These are phyloP conservation scores for Polyporus tsugae DNA, from an alignment of 1,284 basidiomycete species.

Conservation along the genomic window DNA sequence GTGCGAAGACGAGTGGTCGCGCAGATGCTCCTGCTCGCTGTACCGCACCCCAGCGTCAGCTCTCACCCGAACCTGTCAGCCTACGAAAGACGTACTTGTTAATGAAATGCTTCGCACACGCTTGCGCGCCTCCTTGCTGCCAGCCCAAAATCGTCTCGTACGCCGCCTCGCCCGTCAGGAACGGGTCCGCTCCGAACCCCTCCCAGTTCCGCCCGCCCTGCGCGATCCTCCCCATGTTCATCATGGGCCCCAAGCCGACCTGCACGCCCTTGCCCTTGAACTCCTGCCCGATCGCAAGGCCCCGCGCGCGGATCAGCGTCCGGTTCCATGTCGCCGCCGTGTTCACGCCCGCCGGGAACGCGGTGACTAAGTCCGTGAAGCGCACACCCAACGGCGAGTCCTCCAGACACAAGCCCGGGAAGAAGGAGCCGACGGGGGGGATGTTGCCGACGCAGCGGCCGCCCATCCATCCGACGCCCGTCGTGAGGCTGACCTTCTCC, in stretches of 20 bases:
- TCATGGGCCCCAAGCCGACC: conserved; percentile 69
- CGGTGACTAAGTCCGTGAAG: conserved; percentile 58
- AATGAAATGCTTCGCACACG: conserved; percentile 82
- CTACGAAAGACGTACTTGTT: conserved; percentile 60
- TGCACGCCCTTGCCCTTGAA: conserved; percentile 84
- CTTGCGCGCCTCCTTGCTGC: conserved; percentile 78
- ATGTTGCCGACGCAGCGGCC: conserved; percentile 55
- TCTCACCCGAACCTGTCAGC: not conserved
- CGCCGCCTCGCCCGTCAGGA: conserved; percentile 74
- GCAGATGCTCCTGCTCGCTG: conserved; percentile 74
- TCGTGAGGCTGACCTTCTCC: conserved; percentile 51
- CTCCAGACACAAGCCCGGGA: conserved; percentile 72
- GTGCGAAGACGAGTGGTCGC: conserved; percentile 63
- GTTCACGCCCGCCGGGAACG: conserved; percentile 68
- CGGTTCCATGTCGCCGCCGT: conserved; percentile 69
- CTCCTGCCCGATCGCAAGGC: conserved; percentile 80
- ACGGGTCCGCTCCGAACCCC: conserved; percentile 84
- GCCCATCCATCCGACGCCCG: conserved; percentile 54
- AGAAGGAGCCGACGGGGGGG: conserved; percentile 43
- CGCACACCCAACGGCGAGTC: conserved; percentile 61
- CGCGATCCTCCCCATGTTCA: conserved; percentile 76
- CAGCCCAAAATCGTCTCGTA: conserved; percentile 81
- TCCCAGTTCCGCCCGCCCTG: conserved; percentile 87
- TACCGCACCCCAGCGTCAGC: not conserved
- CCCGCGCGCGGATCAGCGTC: conserved; percentile 75